Conservation (phyloP, 2,329 filamentous ascomycete species). For the Penicillium hesseltinei region DNA sequence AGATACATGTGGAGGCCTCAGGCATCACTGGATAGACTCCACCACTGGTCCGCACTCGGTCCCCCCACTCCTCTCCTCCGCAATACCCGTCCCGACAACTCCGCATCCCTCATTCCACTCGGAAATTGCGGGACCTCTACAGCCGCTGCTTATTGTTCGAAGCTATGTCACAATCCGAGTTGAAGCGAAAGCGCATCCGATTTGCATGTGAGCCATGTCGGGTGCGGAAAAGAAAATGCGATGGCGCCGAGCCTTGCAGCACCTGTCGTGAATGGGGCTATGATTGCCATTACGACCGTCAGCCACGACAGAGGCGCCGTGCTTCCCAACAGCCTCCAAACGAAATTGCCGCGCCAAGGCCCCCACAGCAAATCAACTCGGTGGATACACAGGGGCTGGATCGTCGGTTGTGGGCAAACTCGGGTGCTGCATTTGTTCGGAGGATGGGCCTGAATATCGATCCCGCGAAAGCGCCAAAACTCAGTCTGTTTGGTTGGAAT, state of each 20-base stretch:
- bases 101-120: not conserved
- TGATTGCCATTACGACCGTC: constrained; percentile 26
- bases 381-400: constrained; percentile 23
- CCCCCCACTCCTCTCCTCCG: not conserved
- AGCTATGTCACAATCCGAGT: not conserved
- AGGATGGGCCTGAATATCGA: constrained; percentile 54
- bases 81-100: not conserved
- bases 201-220: constrained; percentile 31
- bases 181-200: constrained; percentile 27
- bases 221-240: constrained; percentile 32
- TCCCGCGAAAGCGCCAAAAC: constrained; percentile 51
- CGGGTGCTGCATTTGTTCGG: constrained; percentile 54
- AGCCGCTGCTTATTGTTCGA: not conserved
- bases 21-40: no score
- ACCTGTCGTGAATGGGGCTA: constrained; percentile 32
- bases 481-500: constrained; percentile 58
- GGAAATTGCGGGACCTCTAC: constrained; percentile 2
- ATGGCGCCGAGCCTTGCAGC: constrained; percentile 26
- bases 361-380: constrained; percentile 1
- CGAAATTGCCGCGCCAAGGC: not conserved
- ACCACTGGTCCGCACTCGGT: no score
- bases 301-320: constrained; percentile 7
- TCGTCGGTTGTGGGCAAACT: constrained; percentile 52
- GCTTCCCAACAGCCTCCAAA: constrained; percentile 1
- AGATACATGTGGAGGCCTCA: no score